Percentiles rank a stretch among this genome's conserved stretches.
Evolutionary conservation across 257 asterid species (phyloP).

Genomic region (Mitragyna speciosa): DNA sequence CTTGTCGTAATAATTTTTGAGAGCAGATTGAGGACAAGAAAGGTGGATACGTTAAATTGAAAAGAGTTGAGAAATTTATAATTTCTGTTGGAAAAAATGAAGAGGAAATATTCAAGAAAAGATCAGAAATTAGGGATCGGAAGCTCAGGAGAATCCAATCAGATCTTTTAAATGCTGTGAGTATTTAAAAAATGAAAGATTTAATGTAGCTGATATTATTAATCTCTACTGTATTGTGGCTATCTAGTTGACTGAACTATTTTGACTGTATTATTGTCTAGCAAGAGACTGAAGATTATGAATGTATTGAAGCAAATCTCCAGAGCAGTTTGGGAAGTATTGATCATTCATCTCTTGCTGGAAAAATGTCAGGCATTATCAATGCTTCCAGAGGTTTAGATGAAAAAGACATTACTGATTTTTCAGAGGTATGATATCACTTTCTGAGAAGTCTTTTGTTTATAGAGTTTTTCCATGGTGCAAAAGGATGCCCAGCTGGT

Average conservation of each 20-base stretch:
- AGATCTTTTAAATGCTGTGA: slow-evolving; percentile 33
- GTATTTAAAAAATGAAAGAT: slow-evolving; percentile 13
- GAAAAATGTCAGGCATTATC: not conserved
- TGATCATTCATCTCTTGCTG: not conserved
- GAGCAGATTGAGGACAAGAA: slow-evolving; percentile 37
- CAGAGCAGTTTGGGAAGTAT: not conserved
- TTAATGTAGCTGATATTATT: not conserved
- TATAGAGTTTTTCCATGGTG: not conserved
- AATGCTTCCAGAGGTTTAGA: not conserved
- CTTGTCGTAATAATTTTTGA: not conserved
- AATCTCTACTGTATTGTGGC: not conserved
- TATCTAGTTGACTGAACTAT: not conserved
- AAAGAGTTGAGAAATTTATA: slow-evolving; percentile 51
- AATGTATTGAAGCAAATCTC: not conserved
- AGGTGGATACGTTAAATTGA: slow-evolving; percentile 37
- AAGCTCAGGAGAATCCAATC: slow-evolving; percentile 29
- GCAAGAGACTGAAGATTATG: not conserved
- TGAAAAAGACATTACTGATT: not conserved
- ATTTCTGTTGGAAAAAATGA: slow-evolving; percentile 47
- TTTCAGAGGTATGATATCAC: slow-evolving; percentile 1
- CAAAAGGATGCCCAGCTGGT: not conserved
- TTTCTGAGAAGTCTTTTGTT: not conserved
- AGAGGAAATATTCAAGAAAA: slow-evolving; percentile 55
- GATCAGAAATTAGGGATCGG: slow-evolving; percentile 34
- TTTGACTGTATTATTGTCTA: not conserved